Evolutionary conservation across 305 asterid genomes (phyloP).

Genomic region (Striga hermonthica): DNA sequence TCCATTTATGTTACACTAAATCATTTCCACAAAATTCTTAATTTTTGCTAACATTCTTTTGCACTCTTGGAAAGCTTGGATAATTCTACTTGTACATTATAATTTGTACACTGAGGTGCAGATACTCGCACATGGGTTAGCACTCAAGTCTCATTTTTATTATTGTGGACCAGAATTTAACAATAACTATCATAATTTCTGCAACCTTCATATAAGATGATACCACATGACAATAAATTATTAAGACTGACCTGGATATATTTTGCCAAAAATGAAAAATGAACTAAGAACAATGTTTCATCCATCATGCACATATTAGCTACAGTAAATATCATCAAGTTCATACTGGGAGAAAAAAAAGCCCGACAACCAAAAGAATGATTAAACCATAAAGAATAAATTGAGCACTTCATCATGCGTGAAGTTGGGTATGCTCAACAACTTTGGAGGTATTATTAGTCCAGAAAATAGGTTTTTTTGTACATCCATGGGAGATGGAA

Average conservation of each 20-base stretch:
- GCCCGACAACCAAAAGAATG: no score
- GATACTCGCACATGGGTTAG: not conserved
- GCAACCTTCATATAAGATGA: no score
- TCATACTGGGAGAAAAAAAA: no score
- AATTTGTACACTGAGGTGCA: not conserved
- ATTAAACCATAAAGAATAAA: not conserved
- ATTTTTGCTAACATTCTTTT: no score
- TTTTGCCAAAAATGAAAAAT: not conserved
- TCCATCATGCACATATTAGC: not conserved
- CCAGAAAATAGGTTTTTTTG: constrained; percentile 82
- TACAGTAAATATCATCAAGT: no score
- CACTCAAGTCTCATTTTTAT: not conserved
- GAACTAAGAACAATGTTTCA: not conserved
- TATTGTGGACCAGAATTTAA: not conserved
- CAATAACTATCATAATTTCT: not conserved
- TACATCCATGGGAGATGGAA: constrained; percentile 54
- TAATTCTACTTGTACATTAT: not conserved
- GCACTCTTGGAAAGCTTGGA: no score
- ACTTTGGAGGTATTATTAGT: constrained; percentile 71
- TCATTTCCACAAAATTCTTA: no score
- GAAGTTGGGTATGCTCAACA: constrained; percentile 73
- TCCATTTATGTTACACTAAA: no score
- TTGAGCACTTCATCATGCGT: constrained; percentile 41
- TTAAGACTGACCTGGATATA: not conserved
- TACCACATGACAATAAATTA: not conserved